These are phyloP conservation scores for Phialophora chinensis DNA, from an alignment of 2,329 filamentous ascomycete species.

Conservation along the genomic window DNA sequence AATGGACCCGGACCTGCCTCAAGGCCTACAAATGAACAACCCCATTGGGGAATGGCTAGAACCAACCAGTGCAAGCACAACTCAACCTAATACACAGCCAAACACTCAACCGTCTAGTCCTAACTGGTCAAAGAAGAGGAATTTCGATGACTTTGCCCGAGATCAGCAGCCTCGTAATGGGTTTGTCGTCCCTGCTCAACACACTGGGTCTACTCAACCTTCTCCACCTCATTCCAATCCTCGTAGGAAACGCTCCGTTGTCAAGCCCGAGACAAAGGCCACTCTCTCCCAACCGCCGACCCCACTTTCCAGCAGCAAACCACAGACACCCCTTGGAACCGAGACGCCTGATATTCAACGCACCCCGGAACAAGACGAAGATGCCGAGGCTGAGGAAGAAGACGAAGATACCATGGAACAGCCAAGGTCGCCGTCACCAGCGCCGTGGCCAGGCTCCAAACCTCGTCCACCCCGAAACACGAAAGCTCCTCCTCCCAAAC, in stretches of 20 bases:
- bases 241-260: conserved; percentile 24
- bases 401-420: conserved; percentile 26
- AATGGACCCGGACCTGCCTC: conserved; percentile 34
- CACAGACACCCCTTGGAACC: conserved; percentile 28
- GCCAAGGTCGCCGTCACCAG: conserved; percentile 33
- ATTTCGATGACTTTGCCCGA: conserved; percentile 35
- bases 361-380: conserved; percentile 27
- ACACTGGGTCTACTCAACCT: conserved; percentile 15
- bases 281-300: conserved; percentile 32
- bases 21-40: conserved; percentile 28
- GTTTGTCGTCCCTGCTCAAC: conserved; percentile 21
- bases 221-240: conserved; percentile 21
- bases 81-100: conserved; percentile 35
- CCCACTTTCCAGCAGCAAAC: conserved; percentile 31
- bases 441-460: conserved; percentile 31
- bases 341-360: conserved; percentile 9
- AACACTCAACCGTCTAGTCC: conserved; percentile 41
- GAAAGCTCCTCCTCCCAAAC: conserved; percentile 25
- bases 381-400: conserved; percentile 32
- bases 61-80: conserved; percentile 31
- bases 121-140: conserved; percentile 37
- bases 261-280: conserved; percentile 27
- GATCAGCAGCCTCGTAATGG: conserved; percentile 31
- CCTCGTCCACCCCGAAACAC: conserved; percentile 26
- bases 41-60: conserved; percentile 31